A percentile compares a stretch with the other conserved stretches of the same genome.
These are phyloP conservation scores for Stemphylium vesicarium DNA, from an alignment of 2,329 filamentous ascomycete genomes.

Conservation along the genomic window DNA sequence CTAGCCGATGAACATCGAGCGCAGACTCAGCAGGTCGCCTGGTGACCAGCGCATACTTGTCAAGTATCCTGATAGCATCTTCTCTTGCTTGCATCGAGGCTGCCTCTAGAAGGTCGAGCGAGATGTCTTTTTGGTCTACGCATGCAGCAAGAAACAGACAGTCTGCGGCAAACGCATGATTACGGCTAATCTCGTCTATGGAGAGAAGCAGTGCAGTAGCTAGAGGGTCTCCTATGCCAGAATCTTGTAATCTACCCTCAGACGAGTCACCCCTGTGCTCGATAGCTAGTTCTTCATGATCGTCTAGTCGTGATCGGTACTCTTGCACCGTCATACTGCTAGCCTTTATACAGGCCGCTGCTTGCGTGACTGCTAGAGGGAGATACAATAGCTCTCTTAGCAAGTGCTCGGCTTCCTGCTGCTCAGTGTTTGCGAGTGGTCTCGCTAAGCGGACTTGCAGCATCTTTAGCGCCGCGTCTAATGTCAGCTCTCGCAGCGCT, in stretches of 20 bases:
- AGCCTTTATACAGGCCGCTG: conserved; percentile 24
- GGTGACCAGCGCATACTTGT: conserved; percentile 17
- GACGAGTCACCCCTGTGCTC: conserved; percentile 44
- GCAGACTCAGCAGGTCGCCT: conserved; percentile 13
- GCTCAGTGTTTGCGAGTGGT: conserved; percentile 9
- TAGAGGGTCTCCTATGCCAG: conserved; percentile 46
- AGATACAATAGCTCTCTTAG: conserved; percentile 26
- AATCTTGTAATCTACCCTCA: conserved; percentile 28
- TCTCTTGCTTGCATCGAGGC: conserved; percentile 12
- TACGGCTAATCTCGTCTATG: conserved; percentile 38
- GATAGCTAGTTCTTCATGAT: not conserved
- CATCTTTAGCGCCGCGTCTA: conserved; percentile 24
- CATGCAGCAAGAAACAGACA: conserved; percentile 51
- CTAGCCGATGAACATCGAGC: conserved; percentile 21
- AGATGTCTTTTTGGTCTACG: conserved; percentile 38
- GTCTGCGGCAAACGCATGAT: conserved; percentile 42
- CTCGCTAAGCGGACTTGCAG: conserved; percentile 19
- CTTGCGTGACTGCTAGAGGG: conserved; percentile 27
- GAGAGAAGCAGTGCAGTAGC: conserved; percentile 52
- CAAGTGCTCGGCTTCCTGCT: conserved; percentile 19
- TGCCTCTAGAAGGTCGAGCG: conserved; percentile 23
- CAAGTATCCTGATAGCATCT: conserved; percentile 21
- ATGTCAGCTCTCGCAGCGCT: conserved; percentile 20
- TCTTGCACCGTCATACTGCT: conserved; percentile 13
- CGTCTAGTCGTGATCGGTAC: conserved; percentile 16